These are phyloP conservation scores for Ceratocystis smalleyi DNA, from an alignment of 2,329 filamentous ascomycete species.

Conservation along the genomic window DNA sequence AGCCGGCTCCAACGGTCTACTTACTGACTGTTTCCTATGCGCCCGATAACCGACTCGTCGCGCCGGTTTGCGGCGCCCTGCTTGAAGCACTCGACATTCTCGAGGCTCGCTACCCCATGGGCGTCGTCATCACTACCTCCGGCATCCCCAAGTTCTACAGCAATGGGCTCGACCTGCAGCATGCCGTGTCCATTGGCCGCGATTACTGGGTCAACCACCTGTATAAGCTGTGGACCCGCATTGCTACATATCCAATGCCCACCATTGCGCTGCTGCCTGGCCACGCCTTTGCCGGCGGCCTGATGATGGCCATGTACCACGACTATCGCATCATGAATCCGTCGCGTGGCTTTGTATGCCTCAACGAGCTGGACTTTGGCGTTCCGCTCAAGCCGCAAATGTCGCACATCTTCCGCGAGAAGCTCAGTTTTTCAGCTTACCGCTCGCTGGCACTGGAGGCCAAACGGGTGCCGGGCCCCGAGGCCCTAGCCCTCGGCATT, in stretches of 20 bases:
- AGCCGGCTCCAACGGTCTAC: conserved; percentile 47
- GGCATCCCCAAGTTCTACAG: conserved; percentile 65
- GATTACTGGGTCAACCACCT: conserved; percentile 40
- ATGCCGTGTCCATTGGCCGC: conserved; percentile 43
- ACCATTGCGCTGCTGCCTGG: conserved; percentile 67
- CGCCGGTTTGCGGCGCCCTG: conserved; percentile 50
- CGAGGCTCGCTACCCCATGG: conserved; percentile 46
- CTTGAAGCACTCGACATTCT: conserved; percentile 59
- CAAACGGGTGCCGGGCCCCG: conserved; percentile 45
- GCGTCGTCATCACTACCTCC: conserved; percentile 63
- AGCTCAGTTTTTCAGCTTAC: conserved; percentile 42
- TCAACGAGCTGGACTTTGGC: conserved; percentile 72
- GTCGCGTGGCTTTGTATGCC: conserved; percentile 53
- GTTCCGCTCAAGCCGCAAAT: conserved; percentile 60
- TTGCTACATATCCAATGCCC: conserved; percentile 53
- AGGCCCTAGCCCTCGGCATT: conserved; percentile 50
- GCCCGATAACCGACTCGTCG: conserved; percentile 61
- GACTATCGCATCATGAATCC: conserved; percentile 70
- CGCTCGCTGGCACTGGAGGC: conserved; percentile 59
- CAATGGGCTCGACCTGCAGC: conserved; percentile 64
- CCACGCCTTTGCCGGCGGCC: conserved; percentile 66
- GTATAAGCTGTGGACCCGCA: conserved; percentile 12
- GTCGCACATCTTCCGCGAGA: conserved; percentile 58
- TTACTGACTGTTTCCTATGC: conserved; percentile 55
- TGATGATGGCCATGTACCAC: conserved; percentile 69